Evolutionary conservation across 805 yeast species (phyloP), one percentile per base, ranked within the genome.

Genomic region (Nakazawaea ernobii): DNA sequence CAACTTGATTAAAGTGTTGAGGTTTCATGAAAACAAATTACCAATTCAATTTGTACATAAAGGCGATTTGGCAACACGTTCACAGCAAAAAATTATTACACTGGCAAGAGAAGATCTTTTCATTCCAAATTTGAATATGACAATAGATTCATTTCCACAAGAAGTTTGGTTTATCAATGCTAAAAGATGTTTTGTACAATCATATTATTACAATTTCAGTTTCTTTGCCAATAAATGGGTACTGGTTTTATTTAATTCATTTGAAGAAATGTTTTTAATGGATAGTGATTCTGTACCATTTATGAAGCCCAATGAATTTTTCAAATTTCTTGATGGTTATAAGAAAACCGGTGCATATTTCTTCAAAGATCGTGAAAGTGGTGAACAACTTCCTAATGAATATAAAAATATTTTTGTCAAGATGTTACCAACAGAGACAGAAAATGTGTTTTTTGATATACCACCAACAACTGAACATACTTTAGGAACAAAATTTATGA

Each of bases 211-310:
- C 13, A 59, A 53, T 46, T 65, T 60, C 52, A 48, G 48, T 35
- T 51, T 55, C 29, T 65, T 61, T 54, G 63, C 67, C 29, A 65
- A 60, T 62, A 83, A 82, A 57, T 70, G 82, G 59, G 56, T 80
- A 28, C 84, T 86, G 1, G 67, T 75, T 29, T 49, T 79, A 28
- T 82, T 82, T 60, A 80, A 74, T 49, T 73, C 83, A 1, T 79
- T 75, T 57, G 80, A 76, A 53, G 82, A 79, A 48, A 71, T 69
- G 62, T 67, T 79, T 35, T 60, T 79, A 53, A 55, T 79, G 50
- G 84, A 79, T 59, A 76, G 82, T 3, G 83, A 78, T 57, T 61
- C 76, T 0, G 69, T 74, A 29, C 70, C 68, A 10, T 54, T 72
- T 41, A 51, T 67, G 20, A 65, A 72, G 3, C 57, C 65, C 8